Evolutionary conservation across 2,329 filamentous ascomycete genomes (phyloP).

Genomic region (Emmonsia crescens): DNA sequence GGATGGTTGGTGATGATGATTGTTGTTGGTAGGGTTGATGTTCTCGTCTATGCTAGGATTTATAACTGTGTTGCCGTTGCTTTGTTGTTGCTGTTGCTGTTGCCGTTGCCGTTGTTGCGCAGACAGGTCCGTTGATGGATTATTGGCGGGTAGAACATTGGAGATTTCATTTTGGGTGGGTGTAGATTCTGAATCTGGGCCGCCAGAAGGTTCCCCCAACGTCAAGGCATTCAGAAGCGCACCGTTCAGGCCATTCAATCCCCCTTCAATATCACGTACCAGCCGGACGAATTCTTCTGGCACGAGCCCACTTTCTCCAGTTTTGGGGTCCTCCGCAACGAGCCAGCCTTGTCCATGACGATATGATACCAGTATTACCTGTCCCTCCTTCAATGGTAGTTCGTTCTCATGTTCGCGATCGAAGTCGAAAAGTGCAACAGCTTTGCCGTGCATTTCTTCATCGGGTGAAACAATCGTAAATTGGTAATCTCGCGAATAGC

Average conservation of each 20-base stretch:
- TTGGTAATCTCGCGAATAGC: constrained; percentile 84
- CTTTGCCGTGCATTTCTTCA: constrained; percentile 95
- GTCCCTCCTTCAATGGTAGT: constrained; percentile 79
- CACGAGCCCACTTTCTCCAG: constrained; percentile 84
- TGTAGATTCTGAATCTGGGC: constrained; percentile 19
- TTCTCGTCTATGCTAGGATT: neutral
- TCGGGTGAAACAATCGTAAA: constrained; percentile 92
- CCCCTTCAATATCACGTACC: constrained; percentile 85
- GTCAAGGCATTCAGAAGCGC: constrained; percentile 32
- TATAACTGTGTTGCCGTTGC: neutral
- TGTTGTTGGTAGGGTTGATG: neutral
- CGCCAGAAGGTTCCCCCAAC: constrained; percentile 1
- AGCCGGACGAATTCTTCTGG: constrained; percentile 94
- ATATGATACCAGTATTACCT: constrained; percentile 94
- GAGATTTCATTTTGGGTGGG: constrained; percentile 21
- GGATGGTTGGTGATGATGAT: neutral
- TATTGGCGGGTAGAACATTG: constrained; percentile 4
- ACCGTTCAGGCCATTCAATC: constrained; percentile 59
- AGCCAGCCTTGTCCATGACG: constrained; percentile 95
- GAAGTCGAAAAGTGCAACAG: constrained; percentile 92
- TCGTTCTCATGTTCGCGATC: constrained; percentile 94
- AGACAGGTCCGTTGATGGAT: constrained; percentile 6
- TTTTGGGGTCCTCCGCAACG: constrained; percentile 90
- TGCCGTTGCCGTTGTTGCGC: constrained; percentile 21
- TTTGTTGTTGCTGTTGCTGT: constrained; percentile 12